Conservation (phyloP, 176 grass and related monocot genomes). For the Aechmea fasciata region DNA sequence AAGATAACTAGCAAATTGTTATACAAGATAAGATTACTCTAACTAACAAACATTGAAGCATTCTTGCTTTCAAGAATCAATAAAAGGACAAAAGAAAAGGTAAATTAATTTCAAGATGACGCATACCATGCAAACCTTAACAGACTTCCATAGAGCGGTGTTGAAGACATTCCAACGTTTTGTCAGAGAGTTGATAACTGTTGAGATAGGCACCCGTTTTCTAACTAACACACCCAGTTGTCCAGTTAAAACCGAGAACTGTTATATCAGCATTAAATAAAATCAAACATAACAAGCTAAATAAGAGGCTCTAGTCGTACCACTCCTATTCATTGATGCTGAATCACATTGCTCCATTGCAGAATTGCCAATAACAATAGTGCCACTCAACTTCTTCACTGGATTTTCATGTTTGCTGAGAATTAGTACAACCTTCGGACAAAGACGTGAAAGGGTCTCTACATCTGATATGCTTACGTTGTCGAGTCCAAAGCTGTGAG, state of each 20-base stretch:
- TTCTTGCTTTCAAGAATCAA: not conserved
- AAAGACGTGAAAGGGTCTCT: constrained; percentile 31
- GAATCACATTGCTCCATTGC: constrained; percentile 2
- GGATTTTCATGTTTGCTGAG: constrained; percentile 1
- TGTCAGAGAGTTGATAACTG: constrained; percentile 26
- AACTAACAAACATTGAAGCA: not conserved
- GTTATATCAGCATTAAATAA: not conserved
- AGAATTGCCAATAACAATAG: constrained; percentile 26
- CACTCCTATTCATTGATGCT: constrained; percentile 15
- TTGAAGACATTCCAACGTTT: constrained; percentile 28
- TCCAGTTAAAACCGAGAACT: not conserved
- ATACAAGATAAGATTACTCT: constrained; percentile 2
- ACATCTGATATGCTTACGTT: constrained; percentile 26
- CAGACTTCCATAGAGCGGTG: constrained; percentile 23
- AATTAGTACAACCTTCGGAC: constrained; percentile 28
- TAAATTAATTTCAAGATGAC: not conserved
- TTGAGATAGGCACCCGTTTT: constrained; percentile 14
- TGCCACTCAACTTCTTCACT: constrained; percentile 5
- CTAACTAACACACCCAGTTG: constrained; percentile 14
- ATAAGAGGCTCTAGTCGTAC: constrained; percentile 10
- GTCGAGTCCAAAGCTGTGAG: constrained; percentile 24
- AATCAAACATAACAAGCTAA: not conserved
- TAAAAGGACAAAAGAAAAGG: not conserved
- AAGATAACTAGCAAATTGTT: not conserved
- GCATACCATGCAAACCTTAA: constrained; percentile 33